Base-by-base conservation (phyloP, 2,329 filamentous ascomycete genomes). In the Fusarium nodosum region DNA sequence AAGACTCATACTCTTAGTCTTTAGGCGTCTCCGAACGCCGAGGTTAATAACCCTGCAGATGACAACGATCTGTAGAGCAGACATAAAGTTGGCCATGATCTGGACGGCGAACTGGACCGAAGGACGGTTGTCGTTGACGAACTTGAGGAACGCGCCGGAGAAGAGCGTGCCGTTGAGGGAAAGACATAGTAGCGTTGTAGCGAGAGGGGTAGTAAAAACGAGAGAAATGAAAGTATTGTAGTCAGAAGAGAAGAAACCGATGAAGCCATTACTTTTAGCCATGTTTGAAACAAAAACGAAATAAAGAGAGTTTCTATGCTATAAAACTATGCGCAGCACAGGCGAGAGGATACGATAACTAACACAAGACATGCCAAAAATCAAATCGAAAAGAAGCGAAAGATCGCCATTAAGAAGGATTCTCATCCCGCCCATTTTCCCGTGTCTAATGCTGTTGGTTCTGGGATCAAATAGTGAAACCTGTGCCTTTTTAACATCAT, bases 221-320 rank as follows among this genome's bases (percentile, higher is more conserved):
- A 65, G 59, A 9, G 60, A 56, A 28, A 65, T 50, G 10, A 64
- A 64, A 15, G 52, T 64, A 9, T 59, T 59, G 1, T 45, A 65
- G 20, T 65, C 62, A 9, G 60, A 65, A 15, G 53, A 33, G 11
- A 65, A 65, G 54, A 65, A 65, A 16, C 38, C 39, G 4, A 57
- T 41, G 7, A 62, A 64, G 24, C 39, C 45, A 7, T 51, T 51
- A 16, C 28, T 48, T 20, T 22, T 50, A 8, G 51, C 45, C 61
- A 64, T 64, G 24, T 20, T 36, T 20, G 18, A 16, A 36, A 6
- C n/a, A 10, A 39, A n/a, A 26, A 16, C 13, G 15, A 26, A 26
- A 26, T 36, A 16, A 42, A 36, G 31, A 59, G 31, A 34, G 54
- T 54, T 26, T 12, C 15, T 36, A 47, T 31, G 15, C 15, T 31